Base-by-base conservation (phyloP, 768 basidiomycete genomes). In the Tylopilus sp. region DNA sequence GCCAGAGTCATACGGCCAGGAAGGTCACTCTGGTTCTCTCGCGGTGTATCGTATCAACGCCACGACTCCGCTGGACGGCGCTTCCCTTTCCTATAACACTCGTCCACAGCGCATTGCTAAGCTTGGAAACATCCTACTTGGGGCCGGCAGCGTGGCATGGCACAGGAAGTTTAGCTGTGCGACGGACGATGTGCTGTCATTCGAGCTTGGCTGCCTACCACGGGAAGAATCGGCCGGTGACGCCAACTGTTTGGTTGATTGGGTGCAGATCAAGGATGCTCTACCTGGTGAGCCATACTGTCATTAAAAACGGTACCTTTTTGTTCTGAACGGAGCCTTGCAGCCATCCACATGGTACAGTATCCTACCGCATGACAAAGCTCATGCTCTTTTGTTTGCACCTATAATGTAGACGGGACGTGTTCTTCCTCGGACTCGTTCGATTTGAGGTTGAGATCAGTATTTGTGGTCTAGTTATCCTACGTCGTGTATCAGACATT, bases 301-400 rank as follows among this genome's bases (percentile, higher is more conserved):
- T 21, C n/a, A n/a, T n/a, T 13, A 6, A 36, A 11, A 11, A 10
- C 9, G 42, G 24, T 31, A 1, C 7, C 11, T 26, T 29, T n/a
- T n/a, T 10, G 33, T 53, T 53, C 45, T 53, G 24, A 48, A 31
- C 8, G 12, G 22, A 9, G 24, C 16, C 13, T 26, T 11, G 17
- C 37, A 58, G 57, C 57, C 22, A 58, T 58, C 8, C 37, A 53
- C 19, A 48, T 58, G 57, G 42, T 58, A 7, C 56, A 58, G 14
- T 31, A 53, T 22, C 37, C 56, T 3, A 58, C 57, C 25, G 22
- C 17, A 4, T 58, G 40, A 58, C n/a, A n/a, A n/a, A n/a, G n/a
- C n/a, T n/a, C n/a, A n/a, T n/a, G n/a, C n/a, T n/a, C n/a, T n/a
- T n/a, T n/a, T n/a, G n/a, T n/a, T n/a, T n/a, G n/a, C n/a, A n/a